These are phyloP conservation scores for Ailanthus altissimus DNA, from an alignment of 345 rosid species.

Conservation along the genomic window DNA sequence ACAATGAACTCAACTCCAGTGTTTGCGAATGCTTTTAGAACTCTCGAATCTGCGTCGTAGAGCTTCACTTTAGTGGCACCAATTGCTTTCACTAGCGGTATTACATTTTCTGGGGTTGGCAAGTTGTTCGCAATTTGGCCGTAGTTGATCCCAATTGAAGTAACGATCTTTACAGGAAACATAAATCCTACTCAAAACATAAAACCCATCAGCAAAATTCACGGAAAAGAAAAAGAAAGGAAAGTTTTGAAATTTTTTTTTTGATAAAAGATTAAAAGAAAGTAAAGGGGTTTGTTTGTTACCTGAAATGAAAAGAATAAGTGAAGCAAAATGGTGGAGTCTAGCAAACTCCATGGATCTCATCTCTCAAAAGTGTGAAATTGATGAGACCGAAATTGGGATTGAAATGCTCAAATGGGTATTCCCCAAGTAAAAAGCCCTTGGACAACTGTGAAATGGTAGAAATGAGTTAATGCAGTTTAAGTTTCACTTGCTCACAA, in stretches of 20 bases:
- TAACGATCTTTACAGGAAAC: conserved; percentile 24
- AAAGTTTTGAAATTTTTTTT: no score
- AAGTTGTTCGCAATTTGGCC: conserved; percentile 91
- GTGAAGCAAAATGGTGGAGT: conserved; percentile 19
- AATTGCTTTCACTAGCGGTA: conserved; percentile 77
- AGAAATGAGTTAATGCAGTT: background rate
- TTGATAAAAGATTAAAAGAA: background rate
- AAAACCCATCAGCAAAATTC: background rate
- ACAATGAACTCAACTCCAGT: conserved; percentile 77
- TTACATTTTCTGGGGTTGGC: conserved; percentile 65
- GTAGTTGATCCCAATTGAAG: conserved; percentile 81
- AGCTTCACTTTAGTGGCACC: conserved; percentile 88
- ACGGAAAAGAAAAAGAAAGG: background rate
- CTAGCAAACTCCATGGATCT: conserved; percentile 17
- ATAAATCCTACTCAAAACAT: conserved; percentile 14
- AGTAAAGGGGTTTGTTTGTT: background rate
- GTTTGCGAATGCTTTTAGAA: conserved; percentile 76
- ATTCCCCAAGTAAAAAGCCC: background rate
- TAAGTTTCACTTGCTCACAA: background rate
- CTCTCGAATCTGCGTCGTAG: conserved; percentile 78
- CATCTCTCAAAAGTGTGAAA: conserved; percentile 4
- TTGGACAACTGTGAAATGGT: background rate
- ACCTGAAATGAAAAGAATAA: conserved; percentile 46
- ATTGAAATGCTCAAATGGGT: background rate
- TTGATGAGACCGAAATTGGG: background rate